Evolutionary conservation across 2,329 filamentous ascomycete genomes (phyloP).

Genomic region (Coccinonectria pachysandricola): DNA sequence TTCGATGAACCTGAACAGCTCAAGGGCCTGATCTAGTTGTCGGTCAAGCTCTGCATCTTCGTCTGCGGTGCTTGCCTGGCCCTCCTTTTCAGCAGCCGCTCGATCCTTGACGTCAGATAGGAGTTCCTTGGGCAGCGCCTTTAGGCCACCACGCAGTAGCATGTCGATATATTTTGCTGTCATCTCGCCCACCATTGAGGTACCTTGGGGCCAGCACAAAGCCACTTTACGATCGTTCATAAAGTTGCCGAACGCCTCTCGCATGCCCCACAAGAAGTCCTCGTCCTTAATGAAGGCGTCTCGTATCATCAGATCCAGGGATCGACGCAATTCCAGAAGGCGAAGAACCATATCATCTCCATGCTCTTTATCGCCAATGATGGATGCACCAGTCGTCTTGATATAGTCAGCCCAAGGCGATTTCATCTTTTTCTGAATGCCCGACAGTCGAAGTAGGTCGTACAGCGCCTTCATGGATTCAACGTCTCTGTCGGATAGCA

Average conservation of each 20-base stretch:
- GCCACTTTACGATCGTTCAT: constrained; percentile 81
- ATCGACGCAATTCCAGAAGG: constrained; percentile 69
- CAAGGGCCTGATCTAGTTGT: constrained; percentile 84
- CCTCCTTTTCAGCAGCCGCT: constrained; percentile 46
- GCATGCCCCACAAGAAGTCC: constrained; percentile 65
- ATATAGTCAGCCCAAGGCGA: constrained; percentile 73
- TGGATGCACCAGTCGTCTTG: constrained; percentile 57
- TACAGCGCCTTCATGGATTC: constrained; percentile 68
- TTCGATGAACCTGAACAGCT: constrained; percentile 93
- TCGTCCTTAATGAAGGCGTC: constrained; percentile 69
- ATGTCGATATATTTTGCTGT: constrained; percentile 94
- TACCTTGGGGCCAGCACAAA: constrained; percentile 66
- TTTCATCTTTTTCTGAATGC: constrained; percentile 60
- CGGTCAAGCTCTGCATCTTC: constrained; percentile 88
- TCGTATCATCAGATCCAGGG: constrained; percentile 66
- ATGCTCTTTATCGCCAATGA: constrained; percentile 70
- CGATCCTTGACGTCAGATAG: constrained; percentile 51
- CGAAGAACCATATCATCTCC: constrained; percentile 79
- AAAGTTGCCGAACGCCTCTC: constrained; percentile 78
- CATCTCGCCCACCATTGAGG: constrained; percentile 95
- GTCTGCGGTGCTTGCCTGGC: constrained; percentile 61
- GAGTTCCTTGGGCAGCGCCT: constrained; percentile 63
- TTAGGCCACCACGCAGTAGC: constrained; percentile 77
- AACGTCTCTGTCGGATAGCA: constrained; percentile 62
- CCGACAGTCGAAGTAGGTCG: constrained; percentile 60